A percentile compares a stretch with the other conserved stretches of the same genome.
Evolutionary conservation across 305 asterid species (phyloP).

Genomic region (Fraxinus angustifolia): DNA sequence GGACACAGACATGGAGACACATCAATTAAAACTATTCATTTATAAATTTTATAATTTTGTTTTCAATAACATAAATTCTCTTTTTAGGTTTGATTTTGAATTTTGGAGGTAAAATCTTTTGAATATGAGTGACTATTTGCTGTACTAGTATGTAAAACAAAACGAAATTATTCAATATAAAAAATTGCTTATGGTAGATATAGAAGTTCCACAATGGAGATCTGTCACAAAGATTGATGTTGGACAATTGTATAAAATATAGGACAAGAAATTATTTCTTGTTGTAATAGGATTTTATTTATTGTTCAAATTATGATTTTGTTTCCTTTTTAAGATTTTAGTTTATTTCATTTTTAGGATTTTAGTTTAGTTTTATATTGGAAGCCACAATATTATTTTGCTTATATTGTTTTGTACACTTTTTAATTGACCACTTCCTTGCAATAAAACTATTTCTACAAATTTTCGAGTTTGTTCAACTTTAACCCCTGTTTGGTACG

Average conservation of each 20-base stretch:
- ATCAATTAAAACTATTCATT: background rate
- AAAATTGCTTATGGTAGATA: background rate
- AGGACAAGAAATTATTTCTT: background rate
- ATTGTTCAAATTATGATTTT: background rate
- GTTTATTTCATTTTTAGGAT: background rate
- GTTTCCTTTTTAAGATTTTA: background rate
- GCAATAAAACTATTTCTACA: background rate
- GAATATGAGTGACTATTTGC: background rate
- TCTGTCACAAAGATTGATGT: background rate
- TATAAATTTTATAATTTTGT: background rate
- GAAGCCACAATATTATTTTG: background rate
- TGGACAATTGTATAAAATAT: background rate
- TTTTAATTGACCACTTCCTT: background rate
- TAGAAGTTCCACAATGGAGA: background rate
- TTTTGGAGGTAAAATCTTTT: background rate
- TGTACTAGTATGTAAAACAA: background rate
- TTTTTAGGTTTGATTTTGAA: background rate
- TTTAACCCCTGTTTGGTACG: background rate
- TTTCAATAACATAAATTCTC: background rate
- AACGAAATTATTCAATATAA: background rate
- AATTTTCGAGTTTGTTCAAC: background rate
- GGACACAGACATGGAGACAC: background rate
- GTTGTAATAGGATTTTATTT: background rate
- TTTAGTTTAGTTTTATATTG: background rate
- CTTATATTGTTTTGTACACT: background rate